These are phyloP conservation scores for Xylaria grammica DNA, from an alignment of 495 filamentous ascomycete genomes.

Conservation along the genomic window DNA sequence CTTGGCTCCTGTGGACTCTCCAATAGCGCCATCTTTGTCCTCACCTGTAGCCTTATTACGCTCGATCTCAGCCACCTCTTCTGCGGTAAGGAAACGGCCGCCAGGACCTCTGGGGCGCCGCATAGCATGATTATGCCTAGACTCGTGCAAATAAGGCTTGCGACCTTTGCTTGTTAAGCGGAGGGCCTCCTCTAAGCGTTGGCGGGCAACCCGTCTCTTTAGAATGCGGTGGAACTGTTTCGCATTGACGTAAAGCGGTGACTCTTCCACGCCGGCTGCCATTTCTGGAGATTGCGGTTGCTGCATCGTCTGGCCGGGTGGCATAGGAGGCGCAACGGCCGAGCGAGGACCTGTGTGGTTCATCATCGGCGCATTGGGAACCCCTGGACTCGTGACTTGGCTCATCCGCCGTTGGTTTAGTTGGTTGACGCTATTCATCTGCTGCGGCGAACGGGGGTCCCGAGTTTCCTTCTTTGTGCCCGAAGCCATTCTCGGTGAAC, in stretches of 20 bases:
- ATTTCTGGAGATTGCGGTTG: conserved; percentile 86
- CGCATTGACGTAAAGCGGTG: conserved; percentile 95
- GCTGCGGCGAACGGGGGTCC: conserved; percentile 65
- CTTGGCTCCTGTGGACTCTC: conserved; percentile 46
- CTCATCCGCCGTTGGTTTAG: conserved; percentile 61
- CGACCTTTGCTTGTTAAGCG: conserved; percentile 92
- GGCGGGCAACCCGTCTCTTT: conserved; percentile 89
- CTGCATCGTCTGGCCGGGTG: conserved; percentile 51
- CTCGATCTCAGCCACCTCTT: conserved; percentile 94
- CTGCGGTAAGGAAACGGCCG: conserved; percentile 95
- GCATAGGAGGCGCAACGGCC: conserved; percentile 53
- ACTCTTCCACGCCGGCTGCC: conserved; percentile 82
- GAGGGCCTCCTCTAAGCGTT: conserved; percentile 89
- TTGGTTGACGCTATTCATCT: conserved; percentile 60
- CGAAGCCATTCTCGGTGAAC: conserved; percentile 63
- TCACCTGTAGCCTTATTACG: conserved; percentile 52
- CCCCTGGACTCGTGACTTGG: conserved; percentile 67
- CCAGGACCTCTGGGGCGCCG: conserved; percentile 93
- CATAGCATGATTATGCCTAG: conserved; percentile 99
- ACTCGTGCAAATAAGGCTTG: conserved; percentile 97
- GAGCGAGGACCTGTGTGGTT: conserved; percentile 52
- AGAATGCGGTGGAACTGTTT: conserved; percentile 98
- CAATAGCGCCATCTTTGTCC: conserved; percentile 39
- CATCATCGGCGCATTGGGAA: conserved; percentile 62
- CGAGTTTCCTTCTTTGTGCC: conserved; percentile 62